A percentile compares a stretch with the other conserved stretches of the same genome.
Evolutionary conservation across 768 basidiomycete species (phyloP).

Genomic region (Steccherinum ochraceum): DNA sequence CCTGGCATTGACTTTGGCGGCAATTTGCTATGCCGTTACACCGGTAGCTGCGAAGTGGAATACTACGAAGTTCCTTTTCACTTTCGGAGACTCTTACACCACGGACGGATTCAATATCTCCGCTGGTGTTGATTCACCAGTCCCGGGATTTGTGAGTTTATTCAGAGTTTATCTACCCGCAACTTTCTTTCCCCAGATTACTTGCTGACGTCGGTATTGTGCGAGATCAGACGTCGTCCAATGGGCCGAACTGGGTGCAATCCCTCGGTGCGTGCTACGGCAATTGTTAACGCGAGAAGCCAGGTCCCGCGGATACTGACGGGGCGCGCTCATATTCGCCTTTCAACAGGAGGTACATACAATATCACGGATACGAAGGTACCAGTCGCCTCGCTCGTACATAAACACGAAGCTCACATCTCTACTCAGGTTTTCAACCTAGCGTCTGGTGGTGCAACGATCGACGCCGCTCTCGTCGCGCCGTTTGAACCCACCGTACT

Average conservation of each 20-base stretch:
- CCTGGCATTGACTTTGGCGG: neutral
- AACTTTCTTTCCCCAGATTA: too few relatives aligned
- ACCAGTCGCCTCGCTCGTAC: constrained; percentile 6
- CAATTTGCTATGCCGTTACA: neutral
- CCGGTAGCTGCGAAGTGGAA: constrained; percentile 32
- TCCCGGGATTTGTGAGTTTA: constrained; percentile 43
- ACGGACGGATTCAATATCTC: constrained; percentile 55
- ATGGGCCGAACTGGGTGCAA: constrained; percentile 60
- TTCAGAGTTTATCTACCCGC: neutral
- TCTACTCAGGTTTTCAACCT: constrained; percentile 28
- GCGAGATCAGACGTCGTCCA: constrained; percentile 42
- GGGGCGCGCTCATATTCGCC: neutral
- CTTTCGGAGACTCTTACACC: constrained; percentile 62
- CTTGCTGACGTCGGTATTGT: neutral
- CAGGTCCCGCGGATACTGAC: too few relatives aligned
- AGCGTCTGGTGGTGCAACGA: constrained; percentile 32
- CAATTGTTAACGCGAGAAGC: too few relatives aligned
- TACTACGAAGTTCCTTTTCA: constrained; percentile 46
- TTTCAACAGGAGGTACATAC: constrained; percentile 39
- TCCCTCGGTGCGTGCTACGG: constrained; percentile 34
- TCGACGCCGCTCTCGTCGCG: constrained; percentile 30
- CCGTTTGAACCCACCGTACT: constrained; percentile 29
- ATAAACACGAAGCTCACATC: neutral
- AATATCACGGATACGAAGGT: constrained; percentile 51
- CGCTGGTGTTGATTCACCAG: constrained; percentile 44